Conservation (phyloP, 2,329 filamentous ascomycete genomes). For the Seiridium unicorne region DNA sequence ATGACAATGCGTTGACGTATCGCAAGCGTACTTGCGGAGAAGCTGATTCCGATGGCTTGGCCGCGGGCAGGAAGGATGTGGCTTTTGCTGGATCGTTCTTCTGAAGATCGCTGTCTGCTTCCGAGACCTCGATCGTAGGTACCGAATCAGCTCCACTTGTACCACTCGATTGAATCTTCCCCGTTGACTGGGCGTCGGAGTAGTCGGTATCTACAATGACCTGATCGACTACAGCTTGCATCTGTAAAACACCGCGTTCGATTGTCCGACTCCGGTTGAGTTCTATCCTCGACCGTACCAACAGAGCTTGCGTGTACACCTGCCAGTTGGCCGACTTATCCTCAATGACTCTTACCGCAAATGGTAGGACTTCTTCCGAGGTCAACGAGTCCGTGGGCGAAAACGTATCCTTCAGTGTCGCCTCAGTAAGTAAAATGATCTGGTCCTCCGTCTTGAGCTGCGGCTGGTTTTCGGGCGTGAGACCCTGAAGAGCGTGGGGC, state of each 20-base stretch:
- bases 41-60: constrained; percentile 75
- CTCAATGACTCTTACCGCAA: constrained; percentile 81
- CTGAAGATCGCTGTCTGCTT: constrained; percentile 26
- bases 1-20: constrained; percentile 81
- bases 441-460: constrained; percentile 81
- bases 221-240: constrained; percentile 94
- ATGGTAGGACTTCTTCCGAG: constrained; percentile 89
- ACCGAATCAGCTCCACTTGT: constrained; percentile 27
- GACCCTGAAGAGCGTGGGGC: constrained; percentile 56
- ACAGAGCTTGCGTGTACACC: constrained; percentile 88
- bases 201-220: constrained; percentile 75
- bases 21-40: constrained; percentile 72
- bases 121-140: constrained; percentile 45
- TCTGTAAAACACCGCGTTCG: constrained; percentile 84
- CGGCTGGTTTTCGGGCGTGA: constrained; percentile 80
- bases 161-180: constrained; percentile 19
- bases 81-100: constrained; percentile 42
- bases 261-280: constrained; percentile 82
- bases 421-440: constrained; percentile 83
- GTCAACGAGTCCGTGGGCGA: constrained; percentile 83
- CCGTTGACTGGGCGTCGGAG: constrained; percentile 18
- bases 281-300: constrained; percentile 89
- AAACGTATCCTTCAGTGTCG: constrained; percentile 83
- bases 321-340: constrained; percentile 97
- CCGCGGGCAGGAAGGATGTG: constrained; percentile 77